Conservation (phyloP, 176 grass and related monocot species). For the Melocanna baccifera region DNA sequence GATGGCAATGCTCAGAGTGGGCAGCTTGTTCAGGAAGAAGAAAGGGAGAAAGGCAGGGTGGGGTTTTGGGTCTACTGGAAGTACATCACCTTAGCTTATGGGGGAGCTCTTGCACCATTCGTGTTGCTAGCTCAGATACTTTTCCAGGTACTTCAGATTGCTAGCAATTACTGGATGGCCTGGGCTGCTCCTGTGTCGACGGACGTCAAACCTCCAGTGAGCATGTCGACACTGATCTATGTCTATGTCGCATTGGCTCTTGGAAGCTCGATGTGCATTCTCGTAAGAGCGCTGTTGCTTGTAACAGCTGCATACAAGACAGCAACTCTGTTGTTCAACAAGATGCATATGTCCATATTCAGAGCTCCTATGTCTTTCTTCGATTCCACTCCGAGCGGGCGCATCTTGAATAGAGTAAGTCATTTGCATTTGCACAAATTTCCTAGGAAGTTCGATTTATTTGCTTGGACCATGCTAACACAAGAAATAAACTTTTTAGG, state of each 20-base stretch:
- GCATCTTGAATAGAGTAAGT: conserved; percentile 74
- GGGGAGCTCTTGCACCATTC: conserved; percentile 67
- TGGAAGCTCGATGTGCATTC: conserved; percentile 58
- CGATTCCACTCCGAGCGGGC: conserved; percentile 80
- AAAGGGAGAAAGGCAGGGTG: conserved; percentile 84
- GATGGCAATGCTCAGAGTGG: conserved; percentile 36
- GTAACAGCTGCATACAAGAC: conserved; percentile 70
- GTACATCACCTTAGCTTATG: conserved; percentile 75
- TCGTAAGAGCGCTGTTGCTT: conserved; percentile 61
- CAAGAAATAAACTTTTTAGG: conserved; percentile 39
- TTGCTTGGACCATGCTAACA: conserved; percentile 14
- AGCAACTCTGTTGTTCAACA: conserved; percentile 70
- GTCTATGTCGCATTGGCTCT: conserved; percentile 60
- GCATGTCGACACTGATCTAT: conserved; percentile 57
- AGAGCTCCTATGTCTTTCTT: conserved; percentile 90
- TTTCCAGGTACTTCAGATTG: conserved; percentile 84
- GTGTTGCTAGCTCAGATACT: conserved; percentile 69
- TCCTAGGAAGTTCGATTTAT: neutral
- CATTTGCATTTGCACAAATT: conserved; percentile 13
- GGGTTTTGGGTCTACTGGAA: conserved; percentile 91
- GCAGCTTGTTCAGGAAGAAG: conserved; percentile 88
- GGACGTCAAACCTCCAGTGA: conserved; percentile 55
- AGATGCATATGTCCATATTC: conserved; percentile 82
- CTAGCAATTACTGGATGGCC: conserved; percentile 93
- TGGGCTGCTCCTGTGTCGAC: conserved; percentile 71